These are phyloP conservation scores for Colletotrichum theobromicola DNA, from an alignment of 2,329 filamentous ascomycete species.

Conservation along the genomic window DNA sequence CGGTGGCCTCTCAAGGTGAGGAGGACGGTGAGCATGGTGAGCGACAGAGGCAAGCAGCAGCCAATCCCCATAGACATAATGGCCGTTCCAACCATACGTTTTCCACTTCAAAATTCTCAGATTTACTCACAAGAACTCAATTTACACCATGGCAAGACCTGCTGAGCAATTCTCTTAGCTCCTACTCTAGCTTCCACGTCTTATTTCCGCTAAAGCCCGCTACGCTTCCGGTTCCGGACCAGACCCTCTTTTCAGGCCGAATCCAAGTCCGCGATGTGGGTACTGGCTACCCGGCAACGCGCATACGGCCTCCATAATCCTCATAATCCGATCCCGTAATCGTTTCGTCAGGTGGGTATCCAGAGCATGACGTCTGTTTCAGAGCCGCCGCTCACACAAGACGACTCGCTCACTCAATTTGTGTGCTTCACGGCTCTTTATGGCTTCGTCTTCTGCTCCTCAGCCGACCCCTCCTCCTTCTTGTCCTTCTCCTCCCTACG, in stretches of 20 bases:
- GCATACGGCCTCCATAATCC: neutral
- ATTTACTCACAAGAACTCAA: neutral
- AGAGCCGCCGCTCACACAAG: neutral
- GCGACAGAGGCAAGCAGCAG: neutral
- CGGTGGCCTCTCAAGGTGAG: neutral
- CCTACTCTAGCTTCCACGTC: neutral
- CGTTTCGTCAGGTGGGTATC: neutral
- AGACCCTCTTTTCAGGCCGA: constrained; percentile 8
- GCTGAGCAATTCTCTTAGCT: neutral
- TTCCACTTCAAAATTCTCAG: neutral
- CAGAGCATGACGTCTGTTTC: neutral
- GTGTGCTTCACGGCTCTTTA: neutral
- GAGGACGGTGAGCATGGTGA: neutral
- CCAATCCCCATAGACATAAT: neutral
- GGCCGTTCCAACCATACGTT: neutral
- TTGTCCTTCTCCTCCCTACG: constrained; percentile 53
- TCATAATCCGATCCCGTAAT: neutral
- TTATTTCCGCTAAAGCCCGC: constrained; percentile 6
- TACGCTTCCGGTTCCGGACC: constrained; percentile 14
- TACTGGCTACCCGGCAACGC: constrained; percentile 15
- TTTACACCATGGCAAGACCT: neutral
- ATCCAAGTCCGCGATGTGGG: neutral
- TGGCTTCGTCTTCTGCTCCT: constrained; percentile 21
- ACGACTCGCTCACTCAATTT: neutral
- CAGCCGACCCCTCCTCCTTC: constrained; percentile 18